Evolutionary conservation across 768 basidiomycete species (phyloP).

Genomic region (Naganishia kalamii): DNA sequence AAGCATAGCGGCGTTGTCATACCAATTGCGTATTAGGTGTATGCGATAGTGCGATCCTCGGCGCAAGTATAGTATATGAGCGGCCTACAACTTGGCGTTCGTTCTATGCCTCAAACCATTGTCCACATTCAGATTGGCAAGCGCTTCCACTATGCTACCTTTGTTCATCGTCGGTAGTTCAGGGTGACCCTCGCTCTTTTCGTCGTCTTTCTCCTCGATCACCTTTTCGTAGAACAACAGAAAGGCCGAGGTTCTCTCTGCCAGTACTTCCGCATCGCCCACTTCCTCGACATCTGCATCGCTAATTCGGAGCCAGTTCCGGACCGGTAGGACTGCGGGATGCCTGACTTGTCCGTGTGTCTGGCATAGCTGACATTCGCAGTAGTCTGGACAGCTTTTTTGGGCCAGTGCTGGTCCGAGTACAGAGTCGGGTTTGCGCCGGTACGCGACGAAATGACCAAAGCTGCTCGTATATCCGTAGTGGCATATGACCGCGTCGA

Average conservation of each 20-base stretch:
- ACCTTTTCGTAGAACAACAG: constrained; percentile 92
- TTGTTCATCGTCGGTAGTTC: background rate
- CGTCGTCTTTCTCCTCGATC: constrained; percentile 26
- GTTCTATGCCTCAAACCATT: constrained; percentile 5
- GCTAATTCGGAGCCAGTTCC: constrained; percentile 77
- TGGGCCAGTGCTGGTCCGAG: constrained; percentile 48
- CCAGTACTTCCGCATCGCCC: constrained; percentile 54
- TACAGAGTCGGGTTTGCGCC: constrained; percentile 61
- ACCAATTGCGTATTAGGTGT: background rate
- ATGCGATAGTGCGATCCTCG: background rate
- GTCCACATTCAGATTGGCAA: background rate
- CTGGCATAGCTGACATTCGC: constrained; percentile 52
- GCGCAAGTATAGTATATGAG: background rate
- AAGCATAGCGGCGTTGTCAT: background rate
- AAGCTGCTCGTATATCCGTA: constrained; percentile 79
- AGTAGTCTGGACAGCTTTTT: constrained; percentile 52
- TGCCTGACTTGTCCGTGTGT: constrained; percentile 58
- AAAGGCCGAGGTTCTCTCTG: constrained; percentile 59
- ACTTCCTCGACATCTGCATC: constrained; percentile 59
- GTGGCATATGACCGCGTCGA: constrained; percentile 81
- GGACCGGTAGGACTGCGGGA: constrained; percentile 18
- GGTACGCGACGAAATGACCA: constrained; percentile 89
- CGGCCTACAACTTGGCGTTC: background rate
- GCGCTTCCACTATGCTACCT: constrained; percentile 2
- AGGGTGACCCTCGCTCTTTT: constrained; percentile 40